Base-by-base conservation (phyloP, 2,329 filamentous ascomycete species). In the Gyromitra esculenta region DNA sequence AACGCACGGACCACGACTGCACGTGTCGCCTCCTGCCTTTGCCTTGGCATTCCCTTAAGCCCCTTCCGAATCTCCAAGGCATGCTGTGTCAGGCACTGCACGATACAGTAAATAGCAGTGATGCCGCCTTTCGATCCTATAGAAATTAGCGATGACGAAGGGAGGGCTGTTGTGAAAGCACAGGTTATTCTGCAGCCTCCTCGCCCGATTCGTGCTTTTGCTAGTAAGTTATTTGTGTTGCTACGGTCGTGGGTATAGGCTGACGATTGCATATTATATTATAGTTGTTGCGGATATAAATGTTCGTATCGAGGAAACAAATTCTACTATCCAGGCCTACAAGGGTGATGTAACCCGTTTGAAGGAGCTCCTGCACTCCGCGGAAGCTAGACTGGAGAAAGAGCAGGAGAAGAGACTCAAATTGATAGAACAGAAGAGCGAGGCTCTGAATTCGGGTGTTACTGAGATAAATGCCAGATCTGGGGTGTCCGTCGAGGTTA, bases 61-160 rank as follows among this genome's bases (percentile, higher is more conserved):
- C 64, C 64, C 50, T 45, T 67, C 25, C 45, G 50, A 31, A 67
- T 21, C 37, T 52, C 25, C 59, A 63, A 45, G 56, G 59, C 15
- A 31, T 5, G 31, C 25, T 13, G 31, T 7, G n/a, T 21, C 7
- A 43, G 37, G 11, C 54, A 59, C 37, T 18, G 41, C 25, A 43
- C 21, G 39, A 68, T 48, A 50, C 54, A 21, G 18, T 48, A 50
- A 31, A 31, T 31, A 31, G 25, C 25, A 31, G 25, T 31, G 25
- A 73, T 73, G 70, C 70, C 52, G 25, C 70, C 66, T 39, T 54
- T 65, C 18, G 35, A 59, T 18, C 35, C 9, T 18, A 73, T 73
- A 48, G 60, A 73, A 65, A 71, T 75, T 39, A 75, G 72, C 50
- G 72, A 75, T 31, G 50, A 70, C 41, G 65, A 75, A 31, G 25